A percentile compares a stretch with the other conserved stretches of the same genome.
Evolutionary conservation across 768 basidiomycete genomes (phyloP).

Genomic region (Termitomyces titanicus): DNA sequence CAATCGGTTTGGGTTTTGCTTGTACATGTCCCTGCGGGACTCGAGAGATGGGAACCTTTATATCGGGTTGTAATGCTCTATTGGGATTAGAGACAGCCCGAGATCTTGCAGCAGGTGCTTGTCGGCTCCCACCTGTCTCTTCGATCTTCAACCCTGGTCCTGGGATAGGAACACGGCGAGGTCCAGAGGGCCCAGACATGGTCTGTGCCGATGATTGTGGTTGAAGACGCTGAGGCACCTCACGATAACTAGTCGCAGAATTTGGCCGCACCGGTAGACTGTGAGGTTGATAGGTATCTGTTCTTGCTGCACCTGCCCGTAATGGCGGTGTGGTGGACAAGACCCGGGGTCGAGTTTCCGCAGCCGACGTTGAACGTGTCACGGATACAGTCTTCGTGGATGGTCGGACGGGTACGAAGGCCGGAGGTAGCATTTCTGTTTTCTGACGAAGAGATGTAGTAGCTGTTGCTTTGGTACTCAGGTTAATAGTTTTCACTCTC

Average conservation of each 20-base stretch:
- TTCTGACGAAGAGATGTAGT: slow-evolving; percentile 13
- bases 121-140: not conserved
- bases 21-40: not conserved
- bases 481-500: slow-evolving; percentile 2
- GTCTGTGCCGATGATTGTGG: not conserved
- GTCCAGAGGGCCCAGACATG: slow-evolving; percentile 7
- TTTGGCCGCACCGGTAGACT: slow-evolving; percentile 8
- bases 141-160: not conserved
- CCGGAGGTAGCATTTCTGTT: slow-evolving; percentile 22
- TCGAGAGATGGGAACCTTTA: not conserved
- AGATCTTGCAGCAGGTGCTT: not conserved
- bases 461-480: slow-evolving; percentile 1
- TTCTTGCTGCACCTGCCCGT: slow-evolving; percentile 1
- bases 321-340: slow-evolving; percentile 8
- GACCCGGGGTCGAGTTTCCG: slow-evolving; percentile 10
- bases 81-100: slow-evolving; percentile 4
- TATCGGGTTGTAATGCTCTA: not conserved
- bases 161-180: slow-evolving; percentile 11
- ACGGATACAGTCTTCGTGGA: slow-evolving; percentile 9
- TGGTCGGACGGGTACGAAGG: slow-evolving; percentile 25
- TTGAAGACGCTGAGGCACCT: slow-evolving; percentile 4
- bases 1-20: slow-evolving; percentile 4
- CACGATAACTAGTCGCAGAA: slow-evolving; percentile 10
- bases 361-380: slow-evolving; percentile 14
- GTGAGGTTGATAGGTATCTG: not conserved